Percentiles rank a stretch among this genome's conserved stretches.
These are phyloP conservation scores for Pichia sp. DNA, from an alignment of 1,139 yeast genomes.

Conservation along the genomic window DNA sequence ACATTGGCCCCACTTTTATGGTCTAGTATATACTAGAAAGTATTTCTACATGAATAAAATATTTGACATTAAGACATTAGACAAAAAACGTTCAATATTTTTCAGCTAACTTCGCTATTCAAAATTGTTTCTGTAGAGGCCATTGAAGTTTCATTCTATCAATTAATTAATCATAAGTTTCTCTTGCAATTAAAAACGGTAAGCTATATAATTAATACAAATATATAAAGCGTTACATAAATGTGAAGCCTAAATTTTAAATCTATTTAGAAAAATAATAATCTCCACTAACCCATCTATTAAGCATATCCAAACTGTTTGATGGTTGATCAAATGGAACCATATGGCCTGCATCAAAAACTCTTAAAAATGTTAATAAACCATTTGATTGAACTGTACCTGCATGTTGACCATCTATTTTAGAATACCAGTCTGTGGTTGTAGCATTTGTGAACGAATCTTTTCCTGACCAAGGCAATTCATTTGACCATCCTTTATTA, in stretches of 20 bases:
- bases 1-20: background rate
- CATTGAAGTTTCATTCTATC: too few species aligned
- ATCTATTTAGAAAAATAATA: slow-evolving; percentile 20
- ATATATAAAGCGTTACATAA: too few species aligned
- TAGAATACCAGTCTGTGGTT: slow-evolving; percentile 20
- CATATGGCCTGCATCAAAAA: slow-evolving; percentile 69
- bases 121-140: too few species aligned
- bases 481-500: slow-evolving; percentile 71
- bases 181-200: too few species aligned
- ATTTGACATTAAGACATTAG: too few species aligned
- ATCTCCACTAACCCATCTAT: slow-evolving; percentile 65
- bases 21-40: too few species aligned
- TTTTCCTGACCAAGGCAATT: slow-evolving; percentile 54
- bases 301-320: slow-evolving; percentile 66
- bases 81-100: background rate
- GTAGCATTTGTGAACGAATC: slow-evolving; percentile 26
- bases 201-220: too few species aligned
- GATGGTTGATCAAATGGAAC: slow-evolving; percentile 80
- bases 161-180: too few species aligned
- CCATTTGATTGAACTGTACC: slow-evolving; percentile 54
- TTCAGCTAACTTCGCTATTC: background rate
- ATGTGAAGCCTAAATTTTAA: too few species aligned
- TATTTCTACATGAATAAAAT: too few species aligned
- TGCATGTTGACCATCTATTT: slow-evolving; percentile 39
- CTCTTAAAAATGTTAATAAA: slow-evolving; percentile 54